Evolutionary conservation across 192 early-diverging fungal species (phyloP), one percentile per base, ranked within the genome.

Genomic region (Jimgerdemannia flammicorona): DNA sequence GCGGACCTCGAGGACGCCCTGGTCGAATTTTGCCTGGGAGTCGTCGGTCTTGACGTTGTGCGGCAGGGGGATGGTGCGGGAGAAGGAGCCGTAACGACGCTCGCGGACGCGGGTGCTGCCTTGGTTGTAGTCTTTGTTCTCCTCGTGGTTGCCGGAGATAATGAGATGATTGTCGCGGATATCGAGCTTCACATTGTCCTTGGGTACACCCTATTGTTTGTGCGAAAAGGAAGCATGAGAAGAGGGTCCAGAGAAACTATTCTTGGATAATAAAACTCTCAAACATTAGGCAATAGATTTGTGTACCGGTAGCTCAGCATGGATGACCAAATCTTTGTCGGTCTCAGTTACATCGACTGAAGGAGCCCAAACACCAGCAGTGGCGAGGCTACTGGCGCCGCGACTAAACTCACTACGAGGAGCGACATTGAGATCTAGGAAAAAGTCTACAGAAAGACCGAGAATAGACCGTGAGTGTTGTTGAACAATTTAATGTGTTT

Each of bases 161-260:
- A 75, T 79, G 14, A 91, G 63, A 19, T 74, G 41, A 43, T 90
- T 75, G 43, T 86, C 88, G 39, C 76, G 79, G 44, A 84, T 66
- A n/a, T 81, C 79, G 43, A 91, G 43, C 63, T 88, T 79, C 69
- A 91, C 77, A n/a, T 91, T 80, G 20, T 90, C 87, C 73, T 91
- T 89, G 19, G 41, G 68, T 10, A 91, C 79, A n/a, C 90, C 90
- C 29, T 29, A 29, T 29, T 29, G 29, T 29, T 29, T 29, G 29
- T 29, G 29, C 29, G 29, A 29, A 1, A 29, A 29, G 29, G 29
- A 29, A 29, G 29, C 29, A 29, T 29, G 29, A 29, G 29, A 29
- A 29, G 29, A 29, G 29, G 29, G 29, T 29, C 29, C 29, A 29
- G 1, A 29, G 29, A 29, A 29, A 29, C 29, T 29, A 29, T 29